Conservation (phyloP, 176 grass and related monocot species). For the Thalia dealbata region DNA sequence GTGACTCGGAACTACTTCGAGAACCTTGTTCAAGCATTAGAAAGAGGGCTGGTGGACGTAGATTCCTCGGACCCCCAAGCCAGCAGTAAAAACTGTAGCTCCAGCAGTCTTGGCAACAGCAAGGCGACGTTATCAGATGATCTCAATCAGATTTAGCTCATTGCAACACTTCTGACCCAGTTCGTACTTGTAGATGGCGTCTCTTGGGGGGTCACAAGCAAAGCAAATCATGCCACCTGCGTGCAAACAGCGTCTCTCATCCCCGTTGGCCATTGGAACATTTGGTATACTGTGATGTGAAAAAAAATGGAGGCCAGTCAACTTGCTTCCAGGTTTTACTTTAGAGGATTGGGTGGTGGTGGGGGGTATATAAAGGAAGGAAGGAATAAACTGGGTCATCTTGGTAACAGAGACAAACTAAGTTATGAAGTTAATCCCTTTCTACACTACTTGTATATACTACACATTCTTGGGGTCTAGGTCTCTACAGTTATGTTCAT, state of each 20-base stretch:
- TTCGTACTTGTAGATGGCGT: too few relatives aligned
- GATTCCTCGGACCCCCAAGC: slow-evolving; percentile 57
- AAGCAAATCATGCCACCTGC: too few relatives aligned
- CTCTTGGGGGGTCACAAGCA: too few relatives aligned
- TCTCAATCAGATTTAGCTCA: too few relatives aligned
- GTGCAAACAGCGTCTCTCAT: too few relatives aligned
- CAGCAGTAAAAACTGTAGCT: slow-evolving; percentile 52
- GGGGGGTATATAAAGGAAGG: too few relatives aligned
- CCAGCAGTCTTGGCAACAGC: slow-evolving; percentile 59
- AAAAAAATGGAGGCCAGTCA: not conserved
- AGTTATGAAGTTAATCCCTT: not conserved
- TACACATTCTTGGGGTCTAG: not conserved
- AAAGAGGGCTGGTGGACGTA: slow-evolving; percentile 86
- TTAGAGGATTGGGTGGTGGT: not conserved
- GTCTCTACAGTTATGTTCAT: too few relatives aligned
- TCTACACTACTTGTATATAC: not conserved
- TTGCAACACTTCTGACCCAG: too few relatives aligned
- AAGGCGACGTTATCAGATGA: slow-evolving; percentile 15
- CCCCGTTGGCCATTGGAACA: not conserved
- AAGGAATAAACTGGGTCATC: not conserved
- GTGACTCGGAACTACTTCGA: slow-evolving; percentile 99
- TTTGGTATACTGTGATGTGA: not conserved
- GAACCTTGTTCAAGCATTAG: slow-evolving; percentile 85
- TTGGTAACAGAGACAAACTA: not conserved
- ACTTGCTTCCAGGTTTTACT: not conserved